These are phyloP conservation scores for Viola odorata DNA, from an alignment of 345 rosid species.

Conservation along the genomic window DNA sequence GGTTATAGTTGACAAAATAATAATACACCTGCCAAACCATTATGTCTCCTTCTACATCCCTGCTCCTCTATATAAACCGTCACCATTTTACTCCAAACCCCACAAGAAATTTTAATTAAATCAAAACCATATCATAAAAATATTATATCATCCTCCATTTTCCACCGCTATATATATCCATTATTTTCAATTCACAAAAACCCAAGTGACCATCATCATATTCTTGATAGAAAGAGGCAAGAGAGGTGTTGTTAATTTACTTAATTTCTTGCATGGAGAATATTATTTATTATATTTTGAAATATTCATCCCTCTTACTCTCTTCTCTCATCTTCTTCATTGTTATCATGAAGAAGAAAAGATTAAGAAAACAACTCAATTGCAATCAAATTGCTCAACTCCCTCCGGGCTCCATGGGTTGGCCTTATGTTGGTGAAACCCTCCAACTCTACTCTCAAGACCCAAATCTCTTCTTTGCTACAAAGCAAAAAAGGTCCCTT, in stretches of 20 bases:
- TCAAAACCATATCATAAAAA: no score
- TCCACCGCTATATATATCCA: background rate
- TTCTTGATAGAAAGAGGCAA: conserved; percentile 1
- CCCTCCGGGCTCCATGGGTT: conserved; percentile 60
- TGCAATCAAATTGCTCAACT: conserved; percentile 17
- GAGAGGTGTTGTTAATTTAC: background rate
- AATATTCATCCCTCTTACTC: conserved; percentile 32
- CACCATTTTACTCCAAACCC: background rate
- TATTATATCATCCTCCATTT: background rate
- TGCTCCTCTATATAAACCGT: conserved; percentile 28
- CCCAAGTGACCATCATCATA: background rate
- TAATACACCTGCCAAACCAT: background rate
- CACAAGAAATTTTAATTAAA: no score
- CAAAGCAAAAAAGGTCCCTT: conserved; percentile 33
- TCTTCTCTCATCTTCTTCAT: conserved; percentile 34
- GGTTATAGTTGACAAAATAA: background rate
- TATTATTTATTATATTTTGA: conserved; percentile 13
- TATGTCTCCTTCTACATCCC: conserved; percentile 8
- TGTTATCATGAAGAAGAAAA: conserved; percentile 4
- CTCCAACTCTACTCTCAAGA: conserved; percentile 44
- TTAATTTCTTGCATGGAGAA: conserved; percentile 32
- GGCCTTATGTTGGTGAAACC: conserved; percentile 58
- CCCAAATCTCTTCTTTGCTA: conserved; percentile 45
- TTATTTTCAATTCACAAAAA: background rate
- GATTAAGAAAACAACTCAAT: background rate